Evolutionary conservation across 1,284 basidiomycete species (phyloP), one percentile per base, ranked within the genome.

Genomic region (Earliella scabrosa): DNA sequence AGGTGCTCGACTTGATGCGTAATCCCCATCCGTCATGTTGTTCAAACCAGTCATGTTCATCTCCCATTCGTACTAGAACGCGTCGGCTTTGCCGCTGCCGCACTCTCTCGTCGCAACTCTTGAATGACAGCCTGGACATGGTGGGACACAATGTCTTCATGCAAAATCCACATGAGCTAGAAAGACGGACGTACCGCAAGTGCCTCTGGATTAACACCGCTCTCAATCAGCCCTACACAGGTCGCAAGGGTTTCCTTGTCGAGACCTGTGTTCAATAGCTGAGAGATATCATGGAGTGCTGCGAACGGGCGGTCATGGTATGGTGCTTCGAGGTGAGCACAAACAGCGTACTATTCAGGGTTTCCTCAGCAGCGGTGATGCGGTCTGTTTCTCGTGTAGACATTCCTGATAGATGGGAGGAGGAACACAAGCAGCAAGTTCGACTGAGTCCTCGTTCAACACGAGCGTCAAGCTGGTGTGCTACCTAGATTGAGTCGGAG

Each of bases 271-370:
- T 93, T 91, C 56, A 95, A 73, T 40, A 95, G 73, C 70, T 92
- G 89, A 14, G 92, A 92, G 57, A 95, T 90, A 57, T 93, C 90
- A 66, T 86, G 82, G 29, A 95, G 77, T 59, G 88, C 92, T 95
- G 61, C 14, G 11, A 49, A 21, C 20, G 14, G 29, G 38, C 23
- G 16, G 43, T 50, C 49, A 46, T 29, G 52, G n/a, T 31, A 20
- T 27, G 16, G 21, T 23, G 38, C 41, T 3, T 8, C 32, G n/a
- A 7, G 11, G 21, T 41, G 16, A 38, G 50, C 7, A 60, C 45
- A 18, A 29, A 45, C 41, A 45, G 78, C 88, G 66, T 70, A 91
- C 90, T 90, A 67, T 92, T 90, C 13, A 92, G 77, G 2, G 90
- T 92, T 64, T 92, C 85, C 64, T 91, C 87, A 11, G 88, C 90